Conservation (phyloP, 2,329 filamentous ascomycete species). For the Sphaerulina musiva region DNA sequence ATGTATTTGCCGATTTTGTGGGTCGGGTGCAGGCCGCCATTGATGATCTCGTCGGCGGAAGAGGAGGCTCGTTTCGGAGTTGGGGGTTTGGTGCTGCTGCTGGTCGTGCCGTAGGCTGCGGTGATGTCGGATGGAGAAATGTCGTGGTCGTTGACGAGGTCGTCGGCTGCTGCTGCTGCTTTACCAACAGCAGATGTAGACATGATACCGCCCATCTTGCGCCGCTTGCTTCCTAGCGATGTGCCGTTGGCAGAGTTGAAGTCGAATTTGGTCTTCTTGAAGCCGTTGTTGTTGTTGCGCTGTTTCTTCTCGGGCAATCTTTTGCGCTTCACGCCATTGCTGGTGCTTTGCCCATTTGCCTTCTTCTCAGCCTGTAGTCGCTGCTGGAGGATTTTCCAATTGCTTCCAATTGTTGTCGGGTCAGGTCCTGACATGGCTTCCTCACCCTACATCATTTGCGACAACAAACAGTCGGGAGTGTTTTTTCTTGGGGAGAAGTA, state of each 20-base stretch:
- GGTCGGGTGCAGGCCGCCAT: constrained; percentile 43
- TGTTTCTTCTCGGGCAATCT: constrained; percentile 20
- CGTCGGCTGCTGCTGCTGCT: constrained; percentile 21
- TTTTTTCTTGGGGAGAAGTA: neutral
- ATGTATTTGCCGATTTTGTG: constrained; percentile 81
- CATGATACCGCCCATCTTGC: constrained; percentile 49
- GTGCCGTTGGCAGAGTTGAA: constrained; percentile 9
- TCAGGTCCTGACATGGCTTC: constrained; percentile 34
- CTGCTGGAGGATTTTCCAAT: constrained; percentile 73
- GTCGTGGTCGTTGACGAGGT: constrained; percentile 39
- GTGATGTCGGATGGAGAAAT: constrained; percentile 55
- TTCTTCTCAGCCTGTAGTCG: constrained; percentile 40
- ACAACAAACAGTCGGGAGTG: neutral
- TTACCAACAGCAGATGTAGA: constrained; percentile 33
- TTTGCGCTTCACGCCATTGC: constrained; percentile 33
- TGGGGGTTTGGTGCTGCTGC: constrained; percentile 48
- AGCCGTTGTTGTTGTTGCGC: constrained; percentile 9
- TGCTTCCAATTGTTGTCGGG: constrained; percentile 44
- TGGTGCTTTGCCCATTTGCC: constrained; percentile 26
- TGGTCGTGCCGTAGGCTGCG: constrained; percentile 52
- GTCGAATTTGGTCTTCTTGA: constrained; percentile 22
- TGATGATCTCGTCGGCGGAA: constrained; percentile 40
- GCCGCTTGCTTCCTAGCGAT: constrained; percentile 16
- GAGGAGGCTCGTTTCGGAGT: constrained; percentile 53
- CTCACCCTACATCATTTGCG: neutral